Base-by-base conservation (phyloP, 129 eudicot species). In the Escallonia rubra region DNA sequence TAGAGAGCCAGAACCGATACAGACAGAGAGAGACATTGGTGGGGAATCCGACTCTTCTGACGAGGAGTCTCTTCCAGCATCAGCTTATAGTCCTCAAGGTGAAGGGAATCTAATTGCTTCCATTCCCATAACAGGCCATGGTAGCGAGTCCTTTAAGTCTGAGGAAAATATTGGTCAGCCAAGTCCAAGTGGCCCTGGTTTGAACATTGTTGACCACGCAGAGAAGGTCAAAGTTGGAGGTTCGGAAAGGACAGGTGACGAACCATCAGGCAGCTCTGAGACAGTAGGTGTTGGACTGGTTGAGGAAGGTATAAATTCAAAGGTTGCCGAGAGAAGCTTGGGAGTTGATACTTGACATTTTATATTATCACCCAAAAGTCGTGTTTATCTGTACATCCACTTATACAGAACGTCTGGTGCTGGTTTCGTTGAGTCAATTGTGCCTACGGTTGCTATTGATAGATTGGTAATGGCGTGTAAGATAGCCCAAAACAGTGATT, bases 11-110 rank as follows among this genome's bases (percentile, higher is more conserved):
- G 64, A 63, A 16, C 11, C 47, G 8, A n/a, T 40, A 15, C 77
- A 11, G 40, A 62, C 72, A 44, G 84, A 54, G 58, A 65, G 69
- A 43, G 89, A 84, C 10, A n/a, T 67, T 46, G 40, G 74, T 1
- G 70, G 70, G 69, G 84, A 71, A 46, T 74, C 82, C 5, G 85
- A 81, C 62, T 83, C 89, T 43, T 81, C 91, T 3, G 81, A 59
- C 10, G 89, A 68, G 12, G 94, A 76, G 43, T 79, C 86, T 39
- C 23, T 68, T 67, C 67, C 88, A 3, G 63, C 91, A 41, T 72
- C 93, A n/a, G 56, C 46, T 43, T 39, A 39, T 69, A 71, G 52
- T 49, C 56, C 71, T 12, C 69, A 54, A 64, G 74, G 64, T 63
- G 85, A 74, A 60, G 69, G 34, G 10, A 48, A 62, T 71, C 69